Evolutionary conservation across 129 eudicot genomes (phyloP).

Genomic region (Silybum marianum): DNA sequence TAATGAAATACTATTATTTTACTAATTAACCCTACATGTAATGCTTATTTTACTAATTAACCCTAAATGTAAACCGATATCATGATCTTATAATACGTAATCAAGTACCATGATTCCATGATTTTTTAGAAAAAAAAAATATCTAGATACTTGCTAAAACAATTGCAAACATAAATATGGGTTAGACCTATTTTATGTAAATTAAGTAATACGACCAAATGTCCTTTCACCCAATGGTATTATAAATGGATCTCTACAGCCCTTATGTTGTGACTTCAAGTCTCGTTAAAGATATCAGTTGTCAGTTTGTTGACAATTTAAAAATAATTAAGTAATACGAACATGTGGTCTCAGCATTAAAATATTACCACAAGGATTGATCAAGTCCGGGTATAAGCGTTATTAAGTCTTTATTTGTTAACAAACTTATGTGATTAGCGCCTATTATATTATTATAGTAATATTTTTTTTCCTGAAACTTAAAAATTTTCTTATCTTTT

Average conservation of each 20-base stretch:
- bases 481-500: background rate
- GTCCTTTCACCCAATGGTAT: background rate
- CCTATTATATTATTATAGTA: background rate
- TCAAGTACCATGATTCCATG: background rate
- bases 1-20: too few relatives aligned
- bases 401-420: background rate
- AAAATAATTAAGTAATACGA: background rate
- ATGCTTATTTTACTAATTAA: background rate
- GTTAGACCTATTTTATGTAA: background rate
- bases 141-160: background rate
- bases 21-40: background rate
- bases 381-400: background rate
- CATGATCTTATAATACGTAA: background rate
- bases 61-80: too few relatives aligned
- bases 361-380: background rate
- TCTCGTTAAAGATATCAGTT: background rate
- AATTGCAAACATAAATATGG: background rate
- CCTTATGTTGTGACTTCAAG: background rate
- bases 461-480: background rate
- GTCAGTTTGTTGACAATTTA: background rate
- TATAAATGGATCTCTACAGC: background rate
- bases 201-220: background rate
- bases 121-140: background rate
- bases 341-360: background rate
- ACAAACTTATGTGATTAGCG: background rate